Conservation (phyloP, 1,284 basidiomycete species). For the Rhodotorula sp. region DNA sequence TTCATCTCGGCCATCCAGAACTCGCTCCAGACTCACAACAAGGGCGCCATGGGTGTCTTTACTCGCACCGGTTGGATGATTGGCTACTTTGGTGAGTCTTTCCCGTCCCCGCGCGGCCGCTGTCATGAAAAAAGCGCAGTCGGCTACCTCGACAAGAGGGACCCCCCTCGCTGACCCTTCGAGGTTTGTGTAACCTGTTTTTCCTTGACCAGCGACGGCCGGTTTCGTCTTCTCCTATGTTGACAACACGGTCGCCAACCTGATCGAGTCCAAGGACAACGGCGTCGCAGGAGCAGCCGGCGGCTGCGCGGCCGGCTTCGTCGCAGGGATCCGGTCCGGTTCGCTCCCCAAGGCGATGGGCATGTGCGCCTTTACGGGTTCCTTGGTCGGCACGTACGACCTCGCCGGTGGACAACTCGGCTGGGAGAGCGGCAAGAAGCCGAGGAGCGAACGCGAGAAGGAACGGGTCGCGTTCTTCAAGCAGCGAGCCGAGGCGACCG, state of each 20-base stretch:
- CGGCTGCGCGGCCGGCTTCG: constrained; percentile 41
- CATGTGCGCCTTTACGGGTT: constrained; percentile 40
- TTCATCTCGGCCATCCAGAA: constrained; percentile 39
- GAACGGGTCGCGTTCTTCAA: constrained; percentile 38
- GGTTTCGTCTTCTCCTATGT: constrained; percentile 35
- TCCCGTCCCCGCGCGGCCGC: too few species aligned
- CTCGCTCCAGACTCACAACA: constrained; percentile 58
- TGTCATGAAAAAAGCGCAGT: neutral
- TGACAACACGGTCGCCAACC: constrained; percentile 39
- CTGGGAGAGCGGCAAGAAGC: constrained; percentile 31
- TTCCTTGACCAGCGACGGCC: constrained; percentile 27
- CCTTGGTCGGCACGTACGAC: constrained; percentile 39
- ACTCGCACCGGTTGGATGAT: constrained; percentile 75
- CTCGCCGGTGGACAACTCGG: constrained; percentile 38
- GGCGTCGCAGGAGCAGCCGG: constrained; percentile 39
- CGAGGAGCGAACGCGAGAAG: constrained; percentile 30
- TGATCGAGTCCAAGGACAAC: constrained; percentile 25
- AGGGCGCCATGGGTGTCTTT: constrained; percentile 82
- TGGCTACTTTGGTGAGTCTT: constrained; percentile 69
- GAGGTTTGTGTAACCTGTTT: neutral
- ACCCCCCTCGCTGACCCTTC: neutral
- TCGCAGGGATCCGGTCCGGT: constrained; percentile 35
- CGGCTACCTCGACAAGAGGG: neutral
- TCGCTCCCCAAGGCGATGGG: constrained; percentile 38
- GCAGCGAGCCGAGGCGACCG: constrained; percentile 28